phyloP scores from a whole-genome alignment of 2,329 filamentous ascomycete genomes.

The Fonsecaea nubica region DNA sequence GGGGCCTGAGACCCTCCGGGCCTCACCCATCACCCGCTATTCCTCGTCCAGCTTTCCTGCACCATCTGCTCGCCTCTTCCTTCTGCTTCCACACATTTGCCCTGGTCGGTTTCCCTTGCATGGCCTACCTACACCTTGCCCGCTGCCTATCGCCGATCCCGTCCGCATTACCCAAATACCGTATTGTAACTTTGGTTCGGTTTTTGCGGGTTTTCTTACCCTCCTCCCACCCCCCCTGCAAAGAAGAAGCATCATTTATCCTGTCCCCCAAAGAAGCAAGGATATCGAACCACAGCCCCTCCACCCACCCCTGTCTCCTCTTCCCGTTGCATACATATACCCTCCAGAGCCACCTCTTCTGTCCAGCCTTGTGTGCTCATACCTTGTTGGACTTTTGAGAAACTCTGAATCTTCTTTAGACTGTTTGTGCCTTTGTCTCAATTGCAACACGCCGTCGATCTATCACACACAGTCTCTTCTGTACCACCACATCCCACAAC shows the following conservation, averaged over 20 bases:
- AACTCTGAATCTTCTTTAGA: slow-evolving; percentile 17
- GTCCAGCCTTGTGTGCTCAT: slow-evolving; percentile 30
- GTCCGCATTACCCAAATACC: slow-evolving; percentile 18
- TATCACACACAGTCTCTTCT: not conserved
- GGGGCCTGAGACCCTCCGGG: slow-evolving; percentile 18
- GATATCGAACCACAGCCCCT: slow-evolving; percentile 27
- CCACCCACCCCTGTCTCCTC: slow-evolving; percentile 18
- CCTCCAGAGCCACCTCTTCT: slow-evolving; percentile 25
- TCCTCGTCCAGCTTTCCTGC: slow-evolving; percentile 16
- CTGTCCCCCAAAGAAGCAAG: slow-evolving; percentile 24
- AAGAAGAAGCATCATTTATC: slow-evolving; percentile 23
- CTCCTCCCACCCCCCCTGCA: slow-evolving; percentile 16
- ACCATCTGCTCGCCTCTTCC: slow-evolving; percentile 20
- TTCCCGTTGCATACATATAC: slow-evolving; percentile 36
- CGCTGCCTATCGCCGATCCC: slow-evolving; percentile 30
- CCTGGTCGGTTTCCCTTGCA: slow-evolving; percentile 10
- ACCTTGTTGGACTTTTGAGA: slow-evolving; percentile 20
- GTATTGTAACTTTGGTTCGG: slow-evolving; percentile 22
- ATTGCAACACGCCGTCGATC: not conserved
- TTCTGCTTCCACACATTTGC: slow-evolving; percentile 17
- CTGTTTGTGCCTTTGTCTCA: slow-evolving; percentile 16
- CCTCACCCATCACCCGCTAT: slow-evolving; percentile 11
- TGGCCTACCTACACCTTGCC: slow-evolving; percentile 8
- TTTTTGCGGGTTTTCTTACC: slow-evolving; percentile 20
- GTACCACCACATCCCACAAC: slow-evolving; percentile 23